A percentile compares a stretch with the other conserved stretches of the same genome.
phyloP scores from a whole-genome alignment of 2,329 filamentous ascomycete genomes.

The Metarhizium sp. region DNA sequence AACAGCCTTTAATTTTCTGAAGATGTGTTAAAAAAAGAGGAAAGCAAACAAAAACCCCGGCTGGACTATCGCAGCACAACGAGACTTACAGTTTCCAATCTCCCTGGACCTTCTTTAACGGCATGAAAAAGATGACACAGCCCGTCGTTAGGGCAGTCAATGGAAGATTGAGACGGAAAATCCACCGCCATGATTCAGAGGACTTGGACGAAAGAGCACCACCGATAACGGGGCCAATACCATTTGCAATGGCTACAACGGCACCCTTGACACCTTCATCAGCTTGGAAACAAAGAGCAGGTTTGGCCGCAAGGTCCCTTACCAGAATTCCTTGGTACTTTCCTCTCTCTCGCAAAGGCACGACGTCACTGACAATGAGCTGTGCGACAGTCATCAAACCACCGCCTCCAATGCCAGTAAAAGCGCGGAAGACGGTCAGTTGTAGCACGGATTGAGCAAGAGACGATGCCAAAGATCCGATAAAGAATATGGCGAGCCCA shows the following conservation, averaged over 20 bases:
- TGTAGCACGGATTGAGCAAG: slow-evolving; percentile 29
- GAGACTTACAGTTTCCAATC: slow-evolving; percentile 34
- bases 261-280: slow-evolving; percentile 23
- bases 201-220: slow-evolving; percentile 38
- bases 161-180: slow-evolving; percentile 44
- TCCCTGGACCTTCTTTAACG: slow-evolving; percentile 41
- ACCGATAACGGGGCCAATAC: slow-evolving; percentile 44
- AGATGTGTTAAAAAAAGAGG: neutral
- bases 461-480: slow-evolving; percentile 33
- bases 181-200: slow-evolving; percentile 40
- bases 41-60: neutral
- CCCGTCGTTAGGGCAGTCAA: slow-evolving; percentile 36
- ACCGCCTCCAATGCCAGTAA: slow-evolving; percentile 53
- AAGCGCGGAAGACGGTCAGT: slow-evolving; percentile 30
- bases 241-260: slow-evolving; percentile 43
- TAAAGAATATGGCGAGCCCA: slow-evolving; percentile 31
- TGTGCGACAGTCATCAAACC: slow-evolving; percentile 62
- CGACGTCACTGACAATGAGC: slow-evolving; percentile 62
- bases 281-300: neutral
- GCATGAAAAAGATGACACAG: slow-evolving; percentile 46
- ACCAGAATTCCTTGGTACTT: slow-evolving; percentile 58
- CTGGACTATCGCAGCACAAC: neutral
- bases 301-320: neutral
- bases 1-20: slow-evolving; percentile 37
- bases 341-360: slow-evolving; percentile 59